These are phyloP conservation scores for Endogone sp. DNA, from an alignment of 192 early-diverging fungal species.

Conservation along the genomic window DNA sequence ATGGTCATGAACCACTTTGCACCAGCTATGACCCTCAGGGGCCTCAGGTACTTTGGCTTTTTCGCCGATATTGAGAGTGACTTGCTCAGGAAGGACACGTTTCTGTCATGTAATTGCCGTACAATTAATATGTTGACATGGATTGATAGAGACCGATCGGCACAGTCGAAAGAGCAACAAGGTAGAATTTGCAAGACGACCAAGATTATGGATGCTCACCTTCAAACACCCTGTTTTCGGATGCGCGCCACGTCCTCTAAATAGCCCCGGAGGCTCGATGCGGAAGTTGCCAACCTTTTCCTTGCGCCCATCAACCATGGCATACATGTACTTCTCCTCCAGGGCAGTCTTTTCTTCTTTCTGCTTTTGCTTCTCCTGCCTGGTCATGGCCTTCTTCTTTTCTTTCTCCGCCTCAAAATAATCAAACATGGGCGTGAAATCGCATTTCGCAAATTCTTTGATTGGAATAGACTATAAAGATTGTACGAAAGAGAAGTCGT, in stretches of 20 bases:
- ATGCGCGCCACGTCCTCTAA: slow-evolving; percentile 96
- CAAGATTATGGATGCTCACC: slow-evolving; percentile 26
- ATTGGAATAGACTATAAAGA: slow-evolving; percentile 31
- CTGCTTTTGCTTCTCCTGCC: slow-evolving; percentile 80
- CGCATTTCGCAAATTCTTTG: slow-evolving; percentile 76
- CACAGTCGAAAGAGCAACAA: neutral
- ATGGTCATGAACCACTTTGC: slow-evolving; percentile 79
- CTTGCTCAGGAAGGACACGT: slow-evolving; percentile 88
- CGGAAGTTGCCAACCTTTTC: slow-evolving; percentile 98
- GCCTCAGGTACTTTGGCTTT: slow-evolving; percentile 75
- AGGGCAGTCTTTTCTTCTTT: slow-evolving; percentile 68
- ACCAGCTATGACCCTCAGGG: slow-evolving; percentile 89
- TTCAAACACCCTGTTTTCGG: slow-evolving; percentile 93
- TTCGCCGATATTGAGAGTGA: slow-evolving; percentile 88
- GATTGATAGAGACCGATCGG: neutral
- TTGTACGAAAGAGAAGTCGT: neutral
- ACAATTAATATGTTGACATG: neutral
- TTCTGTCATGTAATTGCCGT: slow-evolving; percentile 29
- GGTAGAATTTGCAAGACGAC: neutral
- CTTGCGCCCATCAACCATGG: slow-evolving; percentile 81
- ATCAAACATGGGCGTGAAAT: slow-evolving; percentile 84
- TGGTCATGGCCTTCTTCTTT: slow-evolving; percentile 78
- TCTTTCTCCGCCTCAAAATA: slow-evolving; percentile 75
- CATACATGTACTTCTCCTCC: slow-evolving; percentile 76
- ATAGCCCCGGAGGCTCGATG: slow-evolving; percentile 94